Evolutionary conservation across 1,139 yeast genomes (phyloP).

Genomic region (Casaregolazyma suthepensis): DNA sequence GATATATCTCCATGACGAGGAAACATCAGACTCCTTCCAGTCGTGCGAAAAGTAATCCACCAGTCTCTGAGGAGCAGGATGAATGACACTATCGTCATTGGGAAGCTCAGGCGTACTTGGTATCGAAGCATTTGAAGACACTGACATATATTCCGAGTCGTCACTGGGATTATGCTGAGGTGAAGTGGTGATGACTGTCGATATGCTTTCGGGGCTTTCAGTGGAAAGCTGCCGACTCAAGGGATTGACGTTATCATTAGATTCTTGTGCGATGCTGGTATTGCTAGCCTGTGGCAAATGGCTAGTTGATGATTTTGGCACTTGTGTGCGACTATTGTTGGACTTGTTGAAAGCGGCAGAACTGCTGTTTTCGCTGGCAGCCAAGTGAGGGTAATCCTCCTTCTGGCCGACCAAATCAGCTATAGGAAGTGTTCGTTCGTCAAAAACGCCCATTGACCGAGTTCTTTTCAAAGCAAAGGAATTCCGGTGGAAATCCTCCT

Average conservation of each 20-base stretch:
- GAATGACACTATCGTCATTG: constrained; percentile 77
- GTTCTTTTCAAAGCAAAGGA: constrained; percentile 78
- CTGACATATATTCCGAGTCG: constrained; percentile 9
- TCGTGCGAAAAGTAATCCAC: constrained; percentile 92
- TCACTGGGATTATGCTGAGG: constrained; percentile 3
- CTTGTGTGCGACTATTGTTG: neutral
- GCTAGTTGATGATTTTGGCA: constrained; percentile 3
- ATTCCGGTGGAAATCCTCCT: constrained; percentile 47
- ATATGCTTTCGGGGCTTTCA: constrained; percentile 4
- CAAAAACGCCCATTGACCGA: constrained; percentile 74
- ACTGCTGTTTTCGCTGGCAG: constrained; percentile 1
- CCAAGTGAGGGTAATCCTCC: constrained; percentile 23
- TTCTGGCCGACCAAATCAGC: constrained; percentile 21
- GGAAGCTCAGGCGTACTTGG: constrained; percentile 34
- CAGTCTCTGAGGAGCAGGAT: constrained; percentile 76
- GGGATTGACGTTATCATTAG: neutral
- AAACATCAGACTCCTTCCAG: constrained; percentile 92
- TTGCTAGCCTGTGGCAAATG: neutral
- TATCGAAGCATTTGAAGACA: constrained; percentile 11
- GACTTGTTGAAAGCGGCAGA: neutral
- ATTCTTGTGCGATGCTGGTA: neutral
- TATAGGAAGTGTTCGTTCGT: constrained; percentile 44
- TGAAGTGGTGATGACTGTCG: constrained; percentile 1
- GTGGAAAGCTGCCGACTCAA: neutral
- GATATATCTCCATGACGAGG: constrained; percentile 92